Evolutionary conservation across 2,329 filamentous ascomycete species (phyloP), one percentile per base, ranked within the genome.

Genomic region (Alternaria arborescens): DNA sequence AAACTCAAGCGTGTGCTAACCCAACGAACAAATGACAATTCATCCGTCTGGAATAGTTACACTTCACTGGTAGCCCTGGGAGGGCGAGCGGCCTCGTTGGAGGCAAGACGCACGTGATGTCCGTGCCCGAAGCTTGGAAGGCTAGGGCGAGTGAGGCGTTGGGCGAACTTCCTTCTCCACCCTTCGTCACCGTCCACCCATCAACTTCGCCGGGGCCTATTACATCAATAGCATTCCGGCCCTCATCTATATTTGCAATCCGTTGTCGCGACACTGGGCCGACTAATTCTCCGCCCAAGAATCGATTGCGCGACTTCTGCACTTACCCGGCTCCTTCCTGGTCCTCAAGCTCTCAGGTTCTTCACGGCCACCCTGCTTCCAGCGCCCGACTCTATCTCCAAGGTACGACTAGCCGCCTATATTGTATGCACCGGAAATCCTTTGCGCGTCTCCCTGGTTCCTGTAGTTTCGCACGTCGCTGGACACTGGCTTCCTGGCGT

Each of bases 341-440:
- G 67, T 64, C 59, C 58, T 66, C 51, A 44, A 67, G 60, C 64
- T 60, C 59, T 67, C 61, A 68, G 67, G 58, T 62, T 64, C 55
- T 62, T 62, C 61, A 65, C 67, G 54, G 65, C 62, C 64, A 57
- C 52, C 61, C 58, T 66, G 52, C 61, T 64, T 46, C 60, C 64
- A 64, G 61, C 63, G 58, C 64, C 56, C 62, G 34, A 46, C 42
- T 46, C 59, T 60, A 57, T 65, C 53, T 61, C 70, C 70, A 72
- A 72, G 70, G 70, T 72, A 72, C 70, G 70, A 71, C 67, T 53
- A 62, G 58, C 56, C 62, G 66, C 68, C 68, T 66, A 57, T 61
- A 62, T 67, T 67, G 59, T 55, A 59, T 62, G 62, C 65, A 55
- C 64, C 69, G 70, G 70, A 67, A 60, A 58, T 46, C 60, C 56